Evolutionary conservation across 129 eudicot species (phyloP), one percentile per base, ranked within the genome.

Genomic region (Apium graveolens): DNA sequence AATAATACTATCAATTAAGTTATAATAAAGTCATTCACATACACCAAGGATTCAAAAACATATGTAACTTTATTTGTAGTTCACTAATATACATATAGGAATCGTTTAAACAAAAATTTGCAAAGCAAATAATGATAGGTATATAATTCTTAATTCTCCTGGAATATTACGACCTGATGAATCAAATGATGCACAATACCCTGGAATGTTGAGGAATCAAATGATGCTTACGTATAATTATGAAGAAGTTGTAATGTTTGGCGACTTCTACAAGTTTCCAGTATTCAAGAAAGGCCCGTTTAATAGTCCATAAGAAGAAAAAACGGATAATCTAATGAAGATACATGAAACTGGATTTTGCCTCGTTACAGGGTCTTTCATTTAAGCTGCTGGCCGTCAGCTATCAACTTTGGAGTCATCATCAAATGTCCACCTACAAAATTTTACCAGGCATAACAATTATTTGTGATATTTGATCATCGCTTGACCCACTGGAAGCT

Each of bases 401-500:
- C 76, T 12, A 42, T n/a, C 38, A 43, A 1, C 34, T 44, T 37
- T 13, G 11, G 38, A 73, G 55, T n/a, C 35, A 43, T 26, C 21
- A 44, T 72, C 76, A 42, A 43, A 73, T 73, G 37, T 11, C 10
- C 35, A 24, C 53, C 53, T 43, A 5, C 53, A 73, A 73, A 43
- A 73, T 11, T 42, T 24, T 12, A 31, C 4, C 8, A 73, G 37
- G 45, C 21, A 26, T 41, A 44, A n/a, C 38, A 74, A 26, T 74
- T 44, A 44, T 31, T 44, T 27, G 60, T 24, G 24, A 44, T 20
- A 16, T 44, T 13, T 29, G 60, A 77, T 83, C 74, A 93, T 82
- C 98, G 97, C 86, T 93, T 93, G 88, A 93, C 98, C 98, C 98
- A 93, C 75, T 91, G 97, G 91, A 86, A 94, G 86, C 98, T 94